These are phyloP conservation scores for Datisca glomerata DNA, from an alignment of 306 rosid species.

Conservation along the genomic window DNA sequence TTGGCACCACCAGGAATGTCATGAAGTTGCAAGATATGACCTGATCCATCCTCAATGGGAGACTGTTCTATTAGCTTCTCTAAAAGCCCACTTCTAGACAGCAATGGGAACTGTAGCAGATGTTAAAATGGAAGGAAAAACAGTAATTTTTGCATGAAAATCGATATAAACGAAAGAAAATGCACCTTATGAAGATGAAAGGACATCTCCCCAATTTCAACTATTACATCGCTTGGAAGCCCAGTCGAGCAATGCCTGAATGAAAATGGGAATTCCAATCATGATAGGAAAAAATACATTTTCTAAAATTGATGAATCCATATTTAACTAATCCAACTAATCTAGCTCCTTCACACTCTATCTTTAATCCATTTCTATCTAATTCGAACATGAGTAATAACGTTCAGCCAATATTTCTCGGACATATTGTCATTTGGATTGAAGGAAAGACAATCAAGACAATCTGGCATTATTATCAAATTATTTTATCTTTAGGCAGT, in stretches of 20 bases:
- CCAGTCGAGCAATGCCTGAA: slow-evolving; percentile 72
- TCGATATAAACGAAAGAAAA: slow-evolving; percentile 1
- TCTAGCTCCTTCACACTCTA: neutral
- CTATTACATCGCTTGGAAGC: slow-evolving; percentile 56
- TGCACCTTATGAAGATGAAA: slow-evolving; percentile 76
- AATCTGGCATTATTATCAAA: no score
- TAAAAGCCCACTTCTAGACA: slow-evolving; percentile 71
- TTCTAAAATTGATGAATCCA: neutral
- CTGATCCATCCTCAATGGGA: slow-evolving; percentile 35
- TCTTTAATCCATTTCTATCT: neutral
- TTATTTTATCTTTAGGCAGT: neutral
- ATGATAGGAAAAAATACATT: no score
- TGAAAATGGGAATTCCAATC: slow-evolving; percentile 8
- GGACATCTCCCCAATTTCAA: slow-evolving; percentile 56
- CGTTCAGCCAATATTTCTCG: neutral
- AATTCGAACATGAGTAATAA: neutral
- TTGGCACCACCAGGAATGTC: slow-evolving; percentile 81
- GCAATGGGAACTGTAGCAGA: slow-evolving; percentile 67
- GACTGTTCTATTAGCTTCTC: slow-evolving; percentile 49
- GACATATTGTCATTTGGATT: no score
- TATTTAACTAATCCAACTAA: neutral
- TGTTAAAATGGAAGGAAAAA: slow-evolving; percentile 5
- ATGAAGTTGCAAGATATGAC: slow-evolving; percentile 36
- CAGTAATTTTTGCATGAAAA: slow-evolving; percentile 7
- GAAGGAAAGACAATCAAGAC: no score